These are phyloP conservation scores for Penicillium occitanis DNA, from an alignment of 2,329 filamentous ascomycete genomes.

Conservation along the genomic window DNA sequence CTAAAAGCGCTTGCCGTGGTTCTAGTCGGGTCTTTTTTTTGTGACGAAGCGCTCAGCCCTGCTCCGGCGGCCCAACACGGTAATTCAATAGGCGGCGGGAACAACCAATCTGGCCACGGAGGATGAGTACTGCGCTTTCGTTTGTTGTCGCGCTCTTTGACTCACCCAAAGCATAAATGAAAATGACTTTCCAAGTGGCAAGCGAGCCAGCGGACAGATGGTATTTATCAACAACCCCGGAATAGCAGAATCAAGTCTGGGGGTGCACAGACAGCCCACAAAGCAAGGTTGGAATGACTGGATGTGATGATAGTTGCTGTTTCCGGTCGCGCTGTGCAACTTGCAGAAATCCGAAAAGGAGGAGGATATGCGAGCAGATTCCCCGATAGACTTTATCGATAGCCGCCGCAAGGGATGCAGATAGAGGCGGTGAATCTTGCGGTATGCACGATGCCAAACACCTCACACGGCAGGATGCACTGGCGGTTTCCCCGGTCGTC, in stretches of 20 bases:
- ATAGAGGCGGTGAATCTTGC: slow-evolving; percentile 11
- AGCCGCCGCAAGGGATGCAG: slow-evolving; percentile 17
- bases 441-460: slow-evolving; percentile 2
- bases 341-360: not conserved
- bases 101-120: not conserved
- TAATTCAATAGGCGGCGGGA: not conserved
- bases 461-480: slow-evolving; percentile 8
- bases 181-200: not conserved
- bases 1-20: slow-evolving; percentile 15
- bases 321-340: not conserved
- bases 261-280: not conserved
- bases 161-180: not conserved
- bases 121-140: not conserved
- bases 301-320: not conserved
- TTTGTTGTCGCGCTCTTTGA: not conserved
- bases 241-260: not conserved
- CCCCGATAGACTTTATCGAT: slow-evolving; percentile 13
- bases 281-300: slow-evolving; percentile 13
- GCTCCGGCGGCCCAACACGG: slow-evolving; percentile 5
- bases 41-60: slow-evolving; percentile 10
- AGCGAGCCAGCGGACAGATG: not conserved
- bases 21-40: slow-evolving; percentile 12
- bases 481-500: slow-evolving; percentile 3
- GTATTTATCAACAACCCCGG: slow-evolving; percentile 1
- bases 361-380: slow-evolving; percentile 4